Percentiles rank a stretch among this genome's conserved stretches.
Evolutionary conservation across 2,329 filamentous ascomycete genomes (phyloP).

Genomic region (Monilinia fructigena): DNA sequence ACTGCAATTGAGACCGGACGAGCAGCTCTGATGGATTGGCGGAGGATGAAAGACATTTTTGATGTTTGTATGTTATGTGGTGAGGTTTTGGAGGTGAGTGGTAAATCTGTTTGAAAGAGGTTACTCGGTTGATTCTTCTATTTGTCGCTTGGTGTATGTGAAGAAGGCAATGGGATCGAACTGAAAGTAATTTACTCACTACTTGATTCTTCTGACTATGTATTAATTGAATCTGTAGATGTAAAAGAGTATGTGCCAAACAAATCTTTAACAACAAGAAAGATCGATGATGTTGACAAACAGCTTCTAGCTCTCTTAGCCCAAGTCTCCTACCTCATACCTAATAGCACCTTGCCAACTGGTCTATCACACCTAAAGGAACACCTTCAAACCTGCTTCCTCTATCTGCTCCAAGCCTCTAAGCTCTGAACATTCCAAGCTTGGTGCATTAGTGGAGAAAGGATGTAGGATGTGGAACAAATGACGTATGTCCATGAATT

Average conservation of each 20-base stretch:
- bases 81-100: background rate
- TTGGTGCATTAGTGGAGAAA: no score
- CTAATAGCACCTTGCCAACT: background rate
- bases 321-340: background rate
- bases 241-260: background rate
- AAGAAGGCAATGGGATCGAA: background rate
- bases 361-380: no score
- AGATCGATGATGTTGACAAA: background rate
- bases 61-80: background rate
- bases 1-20: conserved; percentile 19
- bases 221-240: background rate
- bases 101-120: background rate
- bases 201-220: background rate
- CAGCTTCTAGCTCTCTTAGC: background rate
- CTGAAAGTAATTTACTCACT: background rate
- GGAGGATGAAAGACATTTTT: conserved; percentile 36
- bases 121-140: conserved; percentile 2
- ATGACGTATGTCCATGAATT: no score
- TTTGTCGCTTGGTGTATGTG: background rate
- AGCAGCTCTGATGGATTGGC: conserved; percentile 28
- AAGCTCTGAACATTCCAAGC: no score
- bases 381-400: no score
- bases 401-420: no score
- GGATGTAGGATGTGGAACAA: no score
- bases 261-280: background rate